A percentile compares a stretch with the other conserved stretches of the same genome.
These are phyloP conservation scores for Verticillium albo-atrum DNA, from an alignment of 2,329 filamentous ascomycete genomes.

Conservation along the genomic window DNA sequence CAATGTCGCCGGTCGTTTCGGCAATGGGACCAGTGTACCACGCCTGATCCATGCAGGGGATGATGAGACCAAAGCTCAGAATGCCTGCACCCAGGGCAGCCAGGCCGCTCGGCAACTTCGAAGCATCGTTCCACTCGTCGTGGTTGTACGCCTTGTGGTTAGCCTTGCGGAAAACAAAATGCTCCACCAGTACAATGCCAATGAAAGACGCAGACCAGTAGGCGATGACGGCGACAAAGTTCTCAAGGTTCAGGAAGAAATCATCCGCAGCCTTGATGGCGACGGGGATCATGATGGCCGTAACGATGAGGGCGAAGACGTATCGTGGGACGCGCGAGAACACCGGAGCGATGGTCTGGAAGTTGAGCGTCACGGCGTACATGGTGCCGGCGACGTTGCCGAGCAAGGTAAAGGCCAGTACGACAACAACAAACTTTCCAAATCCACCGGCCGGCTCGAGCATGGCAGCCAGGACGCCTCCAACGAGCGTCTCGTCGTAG, in stretches of 20 bases:
- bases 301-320: slow-evolving; percentile 52
- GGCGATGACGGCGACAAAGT: slow-evolving; percentile 52
- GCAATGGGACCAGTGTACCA: slow-evolving; percentile 61
- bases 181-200: slow-evolving; percentile 42
- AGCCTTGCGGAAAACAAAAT: slow-evolving; percentile 42
- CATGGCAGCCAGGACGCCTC: slow-evolving; percentile 58
- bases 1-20: slow-evolving; percentile 56
- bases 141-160: slow-evolving; percentile 41
- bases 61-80: slow-evolving; percentile 44
- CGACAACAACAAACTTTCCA: slow-evolving; percentile 56
- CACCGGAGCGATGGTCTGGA: slow-evolving; percentile 56
- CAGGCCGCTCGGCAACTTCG: slow-evolving; percentile 38
- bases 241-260: slow-evolving; percentile 54
- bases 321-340: slow-evolving; percentile 52
- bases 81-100: slow-evolving; percentile 42
- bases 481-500: slow-evolving; percentile 48
- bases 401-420: slow-evolving; percentile 52
- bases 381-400: slow-evolving; percentile 56
- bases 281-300: slow-evolving; percentile 55
- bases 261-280: slow-evolving; percentile 49
- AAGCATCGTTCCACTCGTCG: slow-evolving; percentile 41
- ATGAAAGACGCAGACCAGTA: slow-evolving; percentile 56
- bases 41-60: slow-evolving; percentile 56
- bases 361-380: slow-evolving; percentile 61
- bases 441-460: slow-evolving; percentile 53